Percentiles rank a stretch among this genome's conserved stretches.
Evolutionary conservation across 1,284 basidiomycete genomes (phyloP).

Genomic region (Microbotryomycetes sp.): DNA sequence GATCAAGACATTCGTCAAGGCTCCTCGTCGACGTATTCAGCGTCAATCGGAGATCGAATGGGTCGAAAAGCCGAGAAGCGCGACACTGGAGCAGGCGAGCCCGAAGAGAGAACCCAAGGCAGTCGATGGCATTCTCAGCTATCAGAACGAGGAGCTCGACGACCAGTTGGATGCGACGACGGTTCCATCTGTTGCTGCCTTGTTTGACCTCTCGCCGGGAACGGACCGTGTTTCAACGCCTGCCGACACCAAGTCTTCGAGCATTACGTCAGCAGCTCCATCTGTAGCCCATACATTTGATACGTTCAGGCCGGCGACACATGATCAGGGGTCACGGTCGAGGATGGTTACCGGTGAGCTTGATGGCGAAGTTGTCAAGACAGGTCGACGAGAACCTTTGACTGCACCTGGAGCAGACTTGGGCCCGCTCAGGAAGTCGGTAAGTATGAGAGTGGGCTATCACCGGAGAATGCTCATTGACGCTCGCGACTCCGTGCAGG

Average conservation of each 20-base stretch:
- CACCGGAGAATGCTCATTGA: not conserved
- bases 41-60: not conserved
- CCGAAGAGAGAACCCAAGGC: conserved; percentile 15
- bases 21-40: conserved; percentile 1
- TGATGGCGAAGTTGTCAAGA: conserved; percentile 46
- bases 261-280: too few relatives aligned
- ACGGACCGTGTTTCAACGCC: too few relatives aligned
- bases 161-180: conserved; percentile 56
- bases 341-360: conserved; percentile 60
- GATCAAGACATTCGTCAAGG: conserved; percentile 39
- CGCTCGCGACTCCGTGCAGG: conserved; percentile 4
- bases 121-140: not conserved
- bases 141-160: not conserved
- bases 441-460: not conserved
- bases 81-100: not conserved
- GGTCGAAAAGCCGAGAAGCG: not conserved
- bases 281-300: too few relatives aligned
- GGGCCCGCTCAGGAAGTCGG: too few relatives aligned
- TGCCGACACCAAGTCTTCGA: not conserved
- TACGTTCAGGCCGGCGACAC: not conserved
- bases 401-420: conserved; percentile 22
- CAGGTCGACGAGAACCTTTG: conserved; percentile 19
- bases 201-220: conserved; percentile 34
- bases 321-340: not conserved
- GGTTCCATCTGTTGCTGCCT: conserved; percentile 42